Conservation (phyloP, 495 filamentous ascomycete species). For the Rhizodiscina lignyota region DNA sequence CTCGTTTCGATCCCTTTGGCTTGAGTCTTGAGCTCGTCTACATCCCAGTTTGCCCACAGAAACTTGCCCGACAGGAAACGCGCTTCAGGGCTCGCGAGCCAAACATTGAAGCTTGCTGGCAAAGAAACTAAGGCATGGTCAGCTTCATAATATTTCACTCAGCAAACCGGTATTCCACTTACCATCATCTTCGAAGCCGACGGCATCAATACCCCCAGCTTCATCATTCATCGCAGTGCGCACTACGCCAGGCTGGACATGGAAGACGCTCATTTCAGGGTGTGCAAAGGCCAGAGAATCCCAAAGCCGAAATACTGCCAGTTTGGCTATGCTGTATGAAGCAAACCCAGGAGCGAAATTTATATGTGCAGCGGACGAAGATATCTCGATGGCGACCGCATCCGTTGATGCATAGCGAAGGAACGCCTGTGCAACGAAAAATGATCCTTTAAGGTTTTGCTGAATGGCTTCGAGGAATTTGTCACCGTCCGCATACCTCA, state of each 20-base stretch:
- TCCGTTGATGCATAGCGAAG: no score
- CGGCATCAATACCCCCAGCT: slow-evolving; percentile 18
- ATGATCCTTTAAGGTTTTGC: no score
- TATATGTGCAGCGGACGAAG: no score
- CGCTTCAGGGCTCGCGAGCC: slow-evolving; percentile 31
- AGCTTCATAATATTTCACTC: slow-evolving; percentile 1
- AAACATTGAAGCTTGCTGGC: slow-evolving; percentile 30
- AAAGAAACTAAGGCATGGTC: slow-evolving; percentile 20
- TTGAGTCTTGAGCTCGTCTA: slow-evolving; percentile 28
- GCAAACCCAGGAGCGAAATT: no score
- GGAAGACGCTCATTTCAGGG: slow-evolving; percentile 24
- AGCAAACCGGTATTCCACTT: slow-evolving; percentile 7
- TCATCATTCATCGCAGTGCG: slow-evolving; percentile 26
- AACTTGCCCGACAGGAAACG: slow-evolving; percentile 34
- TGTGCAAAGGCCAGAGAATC: slow-evolving; percentile 21
- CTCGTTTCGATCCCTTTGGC: slow-evolving; percentile 23
- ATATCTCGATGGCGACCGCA: no score
- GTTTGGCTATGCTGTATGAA: no score
- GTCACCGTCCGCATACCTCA: no score
- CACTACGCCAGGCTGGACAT: slow-evolving; percentile 31
- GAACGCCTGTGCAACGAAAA: no score
- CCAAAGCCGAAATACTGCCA: slow-evolving; percentile 25
- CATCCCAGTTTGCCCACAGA: slow-evolving; percentile 34
- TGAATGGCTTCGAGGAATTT: no score
- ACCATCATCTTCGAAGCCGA: slow-evolving; percentile 25